Percentiles rank a stretch among this genome's conserved stretches.
Evolutionary conservation across 768 basidiomycete species (phyloP).

Genomic region (Boletus sp.): DNA sequence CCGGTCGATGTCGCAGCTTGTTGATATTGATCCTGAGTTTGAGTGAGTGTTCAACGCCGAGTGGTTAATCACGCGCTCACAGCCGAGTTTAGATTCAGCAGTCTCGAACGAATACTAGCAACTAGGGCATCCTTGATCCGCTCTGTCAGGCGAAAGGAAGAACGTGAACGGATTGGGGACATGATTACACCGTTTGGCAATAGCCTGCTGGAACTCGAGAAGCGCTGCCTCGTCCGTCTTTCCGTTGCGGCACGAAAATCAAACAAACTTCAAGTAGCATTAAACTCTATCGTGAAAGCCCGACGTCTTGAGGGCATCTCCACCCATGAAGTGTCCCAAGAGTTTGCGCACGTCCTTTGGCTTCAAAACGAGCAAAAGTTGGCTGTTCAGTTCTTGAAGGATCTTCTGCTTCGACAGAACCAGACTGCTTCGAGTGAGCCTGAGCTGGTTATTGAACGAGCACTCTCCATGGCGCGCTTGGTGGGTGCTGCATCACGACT

Average conservation of each 20-base stretch:
- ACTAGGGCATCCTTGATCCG: conserved; percentile 80
- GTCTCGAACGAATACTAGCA: conserved; percentile 74
- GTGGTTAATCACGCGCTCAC: conserved; percentile 5
- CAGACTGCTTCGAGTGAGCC: conserved; percentile 9
- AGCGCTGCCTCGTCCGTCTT: conserved; percentile 63
- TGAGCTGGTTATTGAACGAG: conserved; percentile 28
- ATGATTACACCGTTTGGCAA: conserved; percentile 52
- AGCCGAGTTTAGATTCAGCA: conserved; percentile 54
- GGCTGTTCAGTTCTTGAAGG: conserved; percentile 71
- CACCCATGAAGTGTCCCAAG: conserved; percentile 60
- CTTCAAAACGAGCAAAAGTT: conserved; percentile 77
- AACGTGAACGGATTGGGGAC: conserved; percentile 73
- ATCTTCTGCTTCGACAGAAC: conserved; percentile 25
- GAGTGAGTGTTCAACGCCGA: conserved; percentile 49
- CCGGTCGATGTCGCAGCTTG: conserved; percentile 41
- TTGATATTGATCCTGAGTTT: conserved; percentile 51
- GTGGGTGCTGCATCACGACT: conserved; percentile 38
- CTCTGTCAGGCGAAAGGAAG: conserved; percentile 64
- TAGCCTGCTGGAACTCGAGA: conserved; percentile 58
- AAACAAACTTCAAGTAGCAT: conserved; percentile 71
- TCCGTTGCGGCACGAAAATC: conserved; percentile 68
- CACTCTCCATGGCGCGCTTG: conserved; percentile 57
- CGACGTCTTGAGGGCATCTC: conserved; percentile 51
- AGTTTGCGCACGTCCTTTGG: conserved; percentile 92
- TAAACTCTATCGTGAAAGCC: conserved; percentile 81